A percentile compares a stretch with the other conserved stretches of the same genome.
Evolutionary conservation across 108 stramenopile species (phyloP).

Genomic region (Nannochloropsis salina): DNA sequence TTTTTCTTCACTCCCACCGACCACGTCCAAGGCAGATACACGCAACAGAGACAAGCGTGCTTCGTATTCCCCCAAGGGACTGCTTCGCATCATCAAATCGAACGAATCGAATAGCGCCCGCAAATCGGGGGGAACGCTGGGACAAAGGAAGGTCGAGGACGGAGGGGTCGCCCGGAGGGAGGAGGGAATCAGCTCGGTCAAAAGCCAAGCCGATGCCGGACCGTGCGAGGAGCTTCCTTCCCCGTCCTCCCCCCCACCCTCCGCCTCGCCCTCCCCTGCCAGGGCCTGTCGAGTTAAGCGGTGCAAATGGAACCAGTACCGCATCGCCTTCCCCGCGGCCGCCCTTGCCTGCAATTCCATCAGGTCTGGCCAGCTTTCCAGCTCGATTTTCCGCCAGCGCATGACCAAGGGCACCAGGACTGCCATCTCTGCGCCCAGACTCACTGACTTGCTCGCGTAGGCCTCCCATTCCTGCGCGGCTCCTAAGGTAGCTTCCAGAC

Average conservation of each 20-base stretch:
- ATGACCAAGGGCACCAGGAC: slow-evolving; percentile 70
- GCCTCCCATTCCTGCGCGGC: slow-evolving; percentile 95
- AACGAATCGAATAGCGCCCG: slow-evolving; percentile 39
- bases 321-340: slow-evolving; percentile 24
- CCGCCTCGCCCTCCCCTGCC: not conserved
- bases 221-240: slow-evolving; percentile 22
- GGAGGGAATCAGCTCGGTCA: not conserved
- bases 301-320: slow-evolving; percentile 50
- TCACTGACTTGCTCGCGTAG: slow-evolving; percentile 74
- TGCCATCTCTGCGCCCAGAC: slow-evolving; percentile 60
- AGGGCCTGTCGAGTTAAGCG: slow-evolving; percentile 26
- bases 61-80: slow-evolving; percentile 49
- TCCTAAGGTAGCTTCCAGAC: slow-evolving; percentile 74
- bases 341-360: not conserved
- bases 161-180: not conserved
- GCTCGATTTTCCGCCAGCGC: slow-evolving; percentile 82
- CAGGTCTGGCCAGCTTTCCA: slow-evolving; percentile 73
- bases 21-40: slow-evolving; percentile 34
- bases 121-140: not conserved
- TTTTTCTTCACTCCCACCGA: not conserved
- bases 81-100: slow-evolving; percentile 50
- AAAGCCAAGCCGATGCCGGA: not conserved
- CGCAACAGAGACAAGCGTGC: slow-evolving; percentile 49
- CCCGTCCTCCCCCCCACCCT: not conserved
- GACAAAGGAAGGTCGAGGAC: not conserved